A percentile compares a stretch with the other conserved stretches of the same genome.
Conservation (phyloP, 768 basidiomycete species). For the Lactarius hatsudake region DNA sequence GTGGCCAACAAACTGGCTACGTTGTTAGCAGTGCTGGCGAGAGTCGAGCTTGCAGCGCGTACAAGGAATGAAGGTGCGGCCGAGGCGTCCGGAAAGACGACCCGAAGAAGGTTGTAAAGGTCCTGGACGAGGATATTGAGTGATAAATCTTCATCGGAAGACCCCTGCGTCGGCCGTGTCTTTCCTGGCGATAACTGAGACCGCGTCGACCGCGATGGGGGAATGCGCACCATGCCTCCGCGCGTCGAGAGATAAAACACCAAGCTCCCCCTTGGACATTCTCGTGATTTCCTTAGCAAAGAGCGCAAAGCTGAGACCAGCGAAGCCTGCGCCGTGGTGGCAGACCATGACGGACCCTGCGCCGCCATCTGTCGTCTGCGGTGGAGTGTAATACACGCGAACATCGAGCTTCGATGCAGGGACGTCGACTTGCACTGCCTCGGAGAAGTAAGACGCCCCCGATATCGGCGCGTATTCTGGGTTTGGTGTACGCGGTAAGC, state of each 20-base stretch:
- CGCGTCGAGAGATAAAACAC: constrained; percentile 79
- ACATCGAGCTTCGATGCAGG: constrained; percentile 59
- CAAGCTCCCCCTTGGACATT: constrained; percentile 65
- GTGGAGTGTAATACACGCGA: constrained; percentile 82
- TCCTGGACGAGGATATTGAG: constrained; percentile 73
- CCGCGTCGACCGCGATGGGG: neutral
- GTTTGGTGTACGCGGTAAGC: constrained; percentile 43
- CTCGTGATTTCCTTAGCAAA: constrained; percentile 76
- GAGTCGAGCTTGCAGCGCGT: constrained; percentile 29
- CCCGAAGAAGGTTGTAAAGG: constrained; percentile 63
- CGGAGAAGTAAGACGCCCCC: constrained; percentile 68
- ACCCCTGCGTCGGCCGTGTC: constrained; percentile 46
- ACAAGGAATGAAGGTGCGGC: constrained; percentile 75
- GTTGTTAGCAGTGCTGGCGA: neutral
- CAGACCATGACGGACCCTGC: constrained; percentile 73
- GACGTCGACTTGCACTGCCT: constrained; percentile 77
- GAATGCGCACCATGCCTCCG: constrained; percentile 75
- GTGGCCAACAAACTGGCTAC: constrained; percentile 77
- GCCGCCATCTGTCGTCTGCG: constrained; percentile 46
- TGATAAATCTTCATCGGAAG: constrained; percentile 57
- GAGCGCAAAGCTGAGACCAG: constrained; percentile 85
- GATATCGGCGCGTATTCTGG: constrained; percentile 75
- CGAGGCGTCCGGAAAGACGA: constrained; percentile 63
- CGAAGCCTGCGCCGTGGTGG: constrained; percentile 95
- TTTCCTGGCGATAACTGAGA: constrained; percentile 50